A percentile compares a stretch with the other conserved stretches of the same genome.
phyloP scores from a whole-genome alignment of 257 asterid species.

The Forsythia suspensa region DNA sequence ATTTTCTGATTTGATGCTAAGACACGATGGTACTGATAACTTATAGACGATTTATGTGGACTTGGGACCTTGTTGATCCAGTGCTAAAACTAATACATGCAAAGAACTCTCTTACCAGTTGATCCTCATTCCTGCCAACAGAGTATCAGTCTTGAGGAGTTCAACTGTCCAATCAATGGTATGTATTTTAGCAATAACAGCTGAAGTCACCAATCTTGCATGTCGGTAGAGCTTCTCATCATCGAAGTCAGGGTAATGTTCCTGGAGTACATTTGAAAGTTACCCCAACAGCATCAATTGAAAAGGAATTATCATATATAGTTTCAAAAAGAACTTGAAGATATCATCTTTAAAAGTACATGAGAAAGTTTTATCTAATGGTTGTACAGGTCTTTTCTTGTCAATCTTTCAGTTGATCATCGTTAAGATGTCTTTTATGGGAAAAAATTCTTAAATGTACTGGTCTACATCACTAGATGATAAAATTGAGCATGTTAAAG shows the following conservation, averaged over 20 bases:
- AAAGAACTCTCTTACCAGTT: constrained; percentile 40
- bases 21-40: neutral
- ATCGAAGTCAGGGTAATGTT: constrained; percentile 35
- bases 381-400: neutral
- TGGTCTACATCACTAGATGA: no score
- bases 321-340: neutral
- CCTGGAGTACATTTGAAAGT: constrained; percentile 21
- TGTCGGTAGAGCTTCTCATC: constrained; percentile 54
- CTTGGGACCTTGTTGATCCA: neutral
- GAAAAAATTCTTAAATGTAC: no score
- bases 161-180: constrained; percentile 79
- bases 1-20: neutral
- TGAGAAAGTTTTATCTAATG: neutral
- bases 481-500: no score
- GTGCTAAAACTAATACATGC: neutral
- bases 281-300: neutral
- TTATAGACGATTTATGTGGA: neutral
- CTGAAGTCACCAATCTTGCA: constrained; percentile 62
- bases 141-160: constrained; percentile 56
- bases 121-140: constrained; percentile 49
- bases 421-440: neutral
- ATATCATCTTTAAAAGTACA: neutral
- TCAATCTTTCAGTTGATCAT: neutral
- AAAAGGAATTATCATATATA: neutral
- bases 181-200: constrained; percentile 67